Base-by-base conservation (phyloP, 139 green algal genomes). In the Medakamo hakoo region DNA sequence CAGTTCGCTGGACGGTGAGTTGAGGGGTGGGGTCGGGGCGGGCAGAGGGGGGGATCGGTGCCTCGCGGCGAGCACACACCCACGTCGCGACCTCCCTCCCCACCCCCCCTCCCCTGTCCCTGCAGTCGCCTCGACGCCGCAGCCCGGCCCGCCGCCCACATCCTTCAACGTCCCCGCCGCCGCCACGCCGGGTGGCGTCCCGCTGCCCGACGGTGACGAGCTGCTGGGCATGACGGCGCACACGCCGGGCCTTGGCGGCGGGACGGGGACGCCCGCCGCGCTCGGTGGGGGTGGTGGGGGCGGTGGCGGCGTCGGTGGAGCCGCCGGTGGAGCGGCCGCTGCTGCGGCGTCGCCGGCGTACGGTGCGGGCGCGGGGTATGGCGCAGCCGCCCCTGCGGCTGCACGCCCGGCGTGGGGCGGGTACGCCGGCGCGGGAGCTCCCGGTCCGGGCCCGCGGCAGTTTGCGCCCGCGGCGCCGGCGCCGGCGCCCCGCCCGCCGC, bases 141-240 rank as follows among this genome's bases (percentile, higher is more conserved):
- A 57, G 22, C 59, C 40, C 19, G 20, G 31, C 19, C 16, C 5
- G 20, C 40, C 58, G 58, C 16, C 19, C 59, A 55, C 18, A 64
- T 19, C 19, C 5, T n/a, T n/a, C n/a, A n/a, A n/a, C n/a, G n/a
- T n/a, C n/a, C n/a, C n/a, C n/a, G 22, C 24, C 14, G n/a, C 2
- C 21, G 24, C 21, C 31, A 60, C 58, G 1, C 63, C 62, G 22
- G n/a, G n/a, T n/a, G 68, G 70, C 27, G 25, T 66, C 2, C 23
- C 49, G 20, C 68, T 83, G 32, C 73, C 73, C n/a, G 77, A 79
- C 4, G 71, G 68, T 0, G 77, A 83, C 60, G 77, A 83, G 55
- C n/a, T 77, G 25, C 49, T 83, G 19, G 77, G 77, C 30, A 72
- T 83, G 55, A 76, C 62, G 2, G 75, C 76, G 3, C 68, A 76